Percentiles rank a stretch among this genome's conserved stretches.
These are phyloP conservation scores for Botryotinia calthae DNA, from an alignment of 2,329 filamentous ascomycete species.

Conservation along the genomic window DNA sequence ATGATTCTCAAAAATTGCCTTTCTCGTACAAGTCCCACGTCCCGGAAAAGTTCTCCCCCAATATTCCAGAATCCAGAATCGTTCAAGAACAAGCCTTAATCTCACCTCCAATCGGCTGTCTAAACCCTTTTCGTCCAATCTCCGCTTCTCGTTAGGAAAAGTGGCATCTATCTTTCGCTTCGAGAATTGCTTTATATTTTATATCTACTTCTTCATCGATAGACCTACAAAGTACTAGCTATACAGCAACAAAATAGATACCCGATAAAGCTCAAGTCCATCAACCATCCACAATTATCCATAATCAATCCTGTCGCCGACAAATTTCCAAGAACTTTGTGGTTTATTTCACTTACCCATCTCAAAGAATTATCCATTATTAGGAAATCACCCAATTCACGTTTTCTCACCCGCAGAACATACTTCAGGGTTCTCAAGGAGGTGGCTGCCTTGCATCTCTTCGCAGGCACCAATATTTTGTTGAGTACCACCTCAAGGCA, in stretches of 20 bases:
- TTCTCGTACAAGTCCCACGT: not conserved
- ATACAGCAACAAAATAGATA: not conserved
- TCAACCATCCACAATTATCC: not conserved
- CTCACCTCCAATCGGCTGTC: conserved; percentile 1
- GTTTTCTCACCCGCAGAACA: not conserved
- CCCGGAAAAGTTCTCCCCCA: not conserved
- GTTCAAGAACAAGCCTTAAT: conserved; percentile 3
- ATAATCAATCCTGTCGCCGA: not conserved
- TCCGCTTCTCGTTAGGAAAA: not conserved
- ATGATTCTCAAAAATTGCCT: conserved; percentile 1
- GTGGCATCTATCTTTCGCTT: not conserved
- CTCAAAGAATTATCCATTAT: not conserved
- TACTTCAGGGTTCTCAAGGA: not conserved
- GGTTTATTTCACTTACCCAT: not conserved
- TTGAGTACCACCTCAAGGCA: not conserved
- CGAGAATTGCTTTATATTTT: not conserved
- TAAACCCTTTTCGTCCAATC: conserved; percentile 1
- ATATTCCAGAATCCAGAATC: not conserved
- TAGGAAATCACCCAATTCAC: not conserved
- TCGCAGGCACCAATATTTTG: conserved; percentile 14
- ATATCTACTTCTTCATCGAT: conserved; percentile 3
- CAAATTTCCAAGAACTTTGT: no score
- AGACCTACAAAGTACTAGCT: not conserved
- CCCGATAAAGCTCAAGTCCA: not conserved
- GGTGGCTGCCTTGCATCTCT: conserved; percentile 12